phyloP scores from a whole-genome alignment of 306 rosid genomes.

The Castanospermum australe region DNA sequence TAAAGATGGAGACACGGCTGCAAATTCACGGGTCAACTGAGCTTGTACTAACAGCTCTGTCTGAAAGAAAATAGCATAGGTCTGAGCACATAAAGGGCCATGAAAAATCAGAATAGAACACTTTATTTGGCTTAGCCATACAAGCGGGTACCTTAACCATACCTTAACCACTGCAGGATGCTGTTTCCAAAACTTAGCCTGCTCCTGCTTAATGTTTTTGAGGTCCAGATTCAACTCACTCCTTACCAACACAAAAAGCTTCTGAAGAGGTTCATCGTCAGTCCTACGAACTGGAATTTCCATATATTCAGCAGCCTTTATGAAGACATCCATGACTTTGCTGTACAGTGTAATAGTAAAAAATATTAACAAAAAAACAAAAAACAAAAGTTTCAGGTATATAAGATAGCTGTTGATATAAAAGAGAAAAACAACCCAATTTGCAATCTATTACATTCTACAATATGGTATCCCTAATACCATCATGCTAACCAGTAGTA shows the following conservation, averaged over 20 bases:
- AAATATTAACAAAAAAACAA: no score
- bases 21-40: slow-evolving; percentile 81
- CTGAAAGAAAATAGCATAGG: slow-evolving; percentile 50
- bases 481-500: background rate
- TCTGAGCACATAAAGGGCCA: slow-evolving; percentile 24
- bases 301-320: slow-evolving; percentile 91
- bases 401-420: background rate
- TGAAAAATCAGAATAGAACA: slow-evolving; percentile 22
- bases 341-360: slow-evolving; percentile 40
- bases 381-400: background rate
- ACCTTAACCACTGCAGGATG: slow-evolving; percentile 98
- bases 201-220: slow-evolving; percentile 98
- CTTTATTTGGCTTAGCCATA: no score
- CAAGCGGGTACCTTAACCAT: no score
- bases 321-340: slow-evolving; percentile 99
- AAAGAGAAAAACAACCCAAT: background rate
- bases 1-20: slow-evolving; percentile 72
- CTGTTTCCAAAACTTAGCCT: slow-evolving; percentile 98
- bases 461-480: background rate
- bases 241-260: slow-evolving; percentile 90
- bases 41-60: slow-evolving; percentile 98
- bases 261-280: slow-evolving; percentile 91
- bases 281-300: slow-evolving; percentile 98
- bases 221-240: slow-evolving; percentile 98
- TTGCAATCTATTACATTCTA: background rate